A percentile compares a stretch with the other conserved stretches of the same genome.
Evolutionary conservation across 257 asterid species (phyloP).

Genomic region (Solanum bulbocastanum): DNA sequence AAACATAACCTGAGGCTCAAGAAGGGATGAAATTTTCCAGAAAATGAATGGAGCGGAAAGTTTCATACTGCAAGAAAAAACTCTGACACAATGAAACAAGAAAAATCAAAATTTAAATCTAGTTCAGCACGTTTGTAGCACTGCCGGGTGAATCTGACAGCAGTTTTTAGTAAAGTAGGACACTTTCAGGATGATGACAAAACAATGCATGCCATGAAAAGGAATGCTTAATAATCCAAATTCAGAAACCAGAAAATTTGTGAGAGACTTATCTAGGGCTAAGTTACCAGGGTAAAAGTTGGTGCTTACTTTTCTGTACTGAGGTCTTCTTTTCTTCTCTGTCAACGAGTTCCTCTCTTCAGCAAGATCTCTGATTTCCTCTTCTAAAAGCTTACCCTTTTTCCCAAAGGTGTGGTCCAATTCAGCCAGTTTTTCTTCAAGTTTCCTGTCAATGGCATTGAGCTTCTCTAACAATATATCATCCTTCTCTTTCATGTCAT

Average conservation of each 20-base stretch:
- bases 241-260: neutral
- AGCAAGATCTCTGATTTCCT: conserved; percentile 91
- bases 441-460: conserved; percentile 54
- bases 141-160: neutral
- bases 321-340: conserved; percentile 82
- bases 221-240: neutral
- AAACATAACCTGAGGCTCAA: neutral
- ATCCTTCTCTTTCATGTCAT: conserved; percentile 82
- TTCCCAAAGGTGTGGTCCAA: conserved; percentile 88
- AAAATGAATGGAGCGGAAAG: neutral
- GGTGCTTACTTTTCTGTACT: conserved; percentile 65
- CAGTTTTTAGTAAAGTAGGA: neutral
- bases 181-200: neutral
- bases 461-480: conserved; percentile 61
- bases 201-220: neutral
- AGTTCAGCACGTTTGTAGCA: neutral
- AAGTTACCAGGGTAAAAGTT: neutral
- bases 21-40: neutral
- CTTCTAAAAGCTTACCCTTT: conserved; percentile 78
- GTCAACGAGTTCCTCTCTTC: conserved; percentile 90
- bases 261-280: neutral
- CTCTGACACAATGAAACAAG: neutral
- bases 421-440: conserved; percentile 66
- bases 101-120: neutral
- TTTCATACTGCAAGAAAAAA: neutral